Evolutionary conservation across 2,329 filamentous ascomycete species (phyloP).

Genomic region (Sporothrix inflata): DNA sequence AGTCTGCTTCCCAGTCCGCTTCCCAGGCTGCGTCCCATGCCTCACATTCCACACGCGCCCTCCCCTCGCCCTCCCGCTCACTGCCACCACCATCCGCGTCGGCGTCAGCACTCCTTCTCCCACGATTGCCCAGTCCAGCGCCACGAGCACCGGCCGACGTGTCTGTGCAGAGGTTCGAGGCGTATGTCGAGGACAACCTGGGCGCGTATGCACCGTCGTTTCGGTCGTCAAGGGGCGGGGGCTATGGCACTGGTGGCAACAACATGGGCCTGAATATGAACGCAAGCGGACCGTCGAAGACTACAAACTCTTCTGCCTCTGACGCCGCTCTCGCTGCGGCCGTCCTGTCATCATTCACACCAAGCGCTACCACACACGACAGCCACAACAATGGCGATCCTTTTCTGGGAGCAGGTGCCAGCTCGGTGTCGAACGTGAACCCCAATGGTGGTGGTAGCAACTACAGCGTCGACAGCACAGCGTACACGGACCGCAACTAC

Average conservation of each 20-base stretch:
- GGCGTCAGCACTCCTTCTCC: constrained; percentile 5
- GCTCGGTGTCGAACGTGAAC: neutral
- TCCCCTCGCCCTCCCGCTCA: neutral
- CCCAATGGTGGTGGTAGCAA: neutral
- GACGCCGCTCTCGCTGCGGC: constrained; percentile 12
- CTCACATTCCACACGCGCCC: neutral
- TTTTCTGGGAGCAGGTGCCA: neutral
- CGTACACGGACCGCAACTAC: neutral
- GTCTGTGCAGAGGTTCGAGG: constrained; percentile 30
- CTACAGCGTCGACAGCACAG: constrained; percentile 8
- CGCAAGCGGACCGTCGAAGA: neutral
- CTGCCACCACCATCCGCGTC: neutral
- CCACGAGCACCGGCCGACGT: constrained; percentile 12
- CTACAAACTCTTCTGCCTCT: neutral
- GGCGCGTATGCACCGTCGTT: constrained; percentile 30
- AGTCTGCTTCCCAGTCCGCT: neutral
- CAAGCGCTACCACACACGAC: constrained; percentile 20
- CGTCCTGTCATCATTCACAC: constrained; percentile 16
- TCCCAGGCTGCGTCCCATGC: neutral
- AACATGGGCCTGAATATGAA: neutral
- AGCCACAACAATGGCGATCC: constrained; percentile 16
- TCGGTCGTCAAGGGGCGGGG: neutral
- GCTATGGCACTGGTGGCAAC: neutral
- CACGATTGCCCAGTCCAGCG: constrained; percentile 15
- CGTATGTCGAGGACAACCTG: constrained; percentile 30